A percentile compares a stretch with the other conserved stretches of the same genome.
Conservation (phyloP, 2,329 filamentous ascomycete species). For the Helotiales sp. region DNA sequence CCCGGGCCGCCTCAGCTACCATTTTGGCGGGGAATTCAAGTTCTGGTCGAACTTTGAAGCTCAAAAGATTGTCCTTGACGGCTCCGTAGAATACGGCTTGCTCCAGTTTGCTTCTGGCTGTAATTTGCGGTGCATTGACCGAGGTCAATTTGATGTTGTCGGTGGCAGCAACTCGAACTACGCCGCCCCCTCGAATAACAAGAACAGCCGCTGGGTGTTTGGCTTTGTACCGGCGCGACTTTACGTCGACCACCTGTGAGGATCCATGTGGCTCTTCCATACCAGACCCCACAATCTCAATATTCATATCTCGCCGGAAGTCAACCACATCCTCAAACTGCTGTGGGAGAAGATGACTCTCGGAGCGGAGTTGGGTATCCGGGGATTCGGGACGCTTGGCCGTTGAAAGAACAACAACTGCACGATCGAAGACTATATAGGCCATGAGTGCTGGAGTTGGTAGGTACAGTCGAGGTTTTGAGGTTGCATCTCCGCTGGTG, state of each 20-base stretch:
- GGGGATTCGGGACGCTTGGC: conserved; percentile 70
- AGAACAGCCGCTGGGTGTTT: conserved; percentile 68
- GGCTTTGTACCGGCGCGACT: conserved; percentile 57
- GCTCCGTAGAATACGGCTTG: conserved; percentile 93
- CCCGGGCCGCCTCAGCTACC: conserved; percentile 75
- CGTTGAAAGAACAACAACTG: conserved; percentile 78
- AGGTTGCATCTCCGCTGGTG: conserved; percentile 44
- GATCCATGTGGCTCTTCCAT: conserved; percentile 60
- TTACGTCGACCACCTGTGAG: conserved; percentile 50
- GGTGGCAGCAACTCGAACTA: conserved; percentile 62
- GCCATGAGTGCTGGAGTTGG: conserved; percentile 80
- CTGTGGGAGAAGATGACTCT: conserved; percentile 65
- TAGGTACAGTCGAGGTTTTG: conserved; percentile 72
- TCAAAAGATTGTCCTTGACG: conserved; percentile 82
- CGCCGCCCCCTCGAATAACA: conserved; percentile 65
- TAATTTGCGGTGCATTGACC: conserved; percentile 65
- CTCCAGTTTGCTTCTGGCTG: conserved; percentile 86
- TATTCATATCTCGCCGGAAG: conserved; percentile 68
- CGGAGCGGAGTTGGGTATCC: conserved; percentile 74
- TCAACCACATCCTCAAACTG: conserved; percentile 88
- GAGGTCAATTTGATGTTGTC: conserved; percentile 65
- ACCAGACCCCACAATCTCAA: conserved; percentile 68
- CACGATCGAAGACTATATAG: conserved; percentile 79
- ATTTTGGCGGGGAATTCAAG: conserved; percentile 71
- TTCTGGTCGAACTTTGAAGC: conserved; percentile 73